Evolutionary conservation across 345 rosid species (phyloP).

Genomic region (Corchorus capsularis): DNA sequence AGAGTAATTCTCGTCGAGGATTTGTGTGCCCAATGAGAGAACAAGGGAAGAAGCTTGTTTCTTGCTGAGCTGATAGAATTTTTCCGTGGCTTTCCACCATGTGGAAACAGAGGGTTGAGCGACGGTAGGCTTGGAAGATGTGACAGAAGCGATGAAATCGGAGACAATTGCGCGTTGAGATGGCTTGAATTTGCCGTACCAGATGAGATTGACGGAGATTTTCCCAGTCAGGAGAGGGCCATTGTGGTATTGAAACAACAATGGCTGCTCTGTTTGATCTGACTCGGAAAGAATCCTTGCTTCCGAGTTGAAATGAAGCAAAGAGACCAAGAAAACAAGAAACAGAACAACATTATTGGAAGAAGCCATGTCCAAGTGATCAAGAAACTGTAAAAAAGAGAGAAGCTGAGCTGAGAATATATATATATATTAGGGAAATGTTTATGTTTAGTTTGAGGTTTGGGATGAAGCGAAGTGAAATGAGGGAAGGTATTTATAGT

Average conservation of each 20-base stretch:
- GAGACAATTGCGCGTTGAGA: conserved; percentile 63
- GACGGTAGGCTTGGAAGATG: conserved; percentile 29
- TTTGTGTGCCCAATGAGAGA: conserved; percentile 51
- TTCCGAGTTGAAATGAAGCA: background rate
- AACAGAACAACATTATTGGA: conserved; percentile 14
- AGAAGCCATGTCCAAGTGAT: conserved; percentile 16
- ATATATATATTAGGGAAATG: background rate
- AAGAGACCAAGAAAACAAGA: conserved; percentile 6
- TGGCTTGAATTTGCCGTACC: conserved; percentile 81
- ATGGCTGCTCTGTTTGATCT: conserved; percentile 4
- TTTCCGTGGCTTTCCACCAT: conserved; percentile 77
- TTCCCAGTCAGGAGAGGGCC: conserved; percentile 76
- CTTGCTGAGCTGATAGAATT: conserved; percentile 51
- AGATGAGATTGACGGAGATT: conserved; percentile 63
- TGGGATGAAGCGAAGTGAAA: conserved; percentile 15
- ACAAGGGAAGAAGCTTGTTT: conserved; percentile 30
- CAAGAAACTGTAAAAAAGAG: background rate
- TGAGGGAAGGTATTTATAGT: conserved; percentile 15
- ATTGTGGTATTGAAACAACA: conserved; percentile 56
- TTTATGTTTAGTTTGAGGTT: background rate
- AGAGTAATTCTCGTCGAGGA: conserved; percentile 57
- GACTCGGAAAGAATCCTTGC: conserved; percentile 19
- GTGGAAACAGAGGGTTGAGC: conserved; percentile 62
- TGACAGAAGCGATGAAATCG: conserved; percentile 58
- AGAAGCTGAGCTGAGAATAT: background rate